These are phyloP conservation scores for Sherardia arvensis DNA, from an alignment of 257 asterid species.

Conservation along the genomic window DNA sequence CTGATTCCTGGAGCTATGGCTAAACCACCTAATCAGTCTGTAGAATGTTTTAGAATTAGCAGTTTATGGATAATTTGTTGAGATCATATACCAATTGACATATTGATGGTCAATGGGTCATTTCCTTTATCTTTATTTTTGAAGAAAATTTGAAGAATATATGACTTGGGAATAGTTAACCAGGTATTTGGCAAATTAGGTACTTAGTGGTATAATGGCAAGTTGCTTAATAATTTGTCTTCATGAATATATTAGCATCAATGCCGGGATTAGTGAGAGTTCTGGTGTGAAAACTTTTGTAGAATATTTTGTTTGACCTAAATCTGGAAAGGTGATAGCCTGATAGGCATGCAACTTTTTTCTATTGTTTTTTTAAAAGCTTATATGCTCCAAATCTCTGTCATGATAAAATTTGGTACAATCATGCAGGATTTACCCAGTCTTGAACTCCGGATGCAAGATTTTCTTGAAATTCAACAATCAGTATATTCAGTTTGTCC, in stretches of 20 bases:
- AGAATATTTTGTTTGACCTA: not conserved
- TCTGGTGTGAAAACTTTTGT: not conserved
- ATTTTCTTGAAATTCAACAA: slow-evolving; percentile 41
- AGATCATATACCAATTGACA: not conserved
- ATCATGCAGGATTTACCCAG: slow-evolving; percentile 48
- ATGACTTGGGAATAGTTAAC: not conserved
- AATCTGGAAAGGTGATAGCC: slow-evolving; percentile 3
- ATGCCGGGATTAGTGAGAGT: not conserved
- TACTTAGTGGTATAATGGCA: not conserved
- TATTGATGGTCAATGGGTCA: not conserved
- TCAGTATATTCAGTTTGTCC: slow-evolving; percentile 53
- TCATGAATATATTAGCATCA: not conserved
- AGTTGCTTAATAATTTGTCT: not conserved
- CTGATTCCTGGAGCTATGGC: slow-evolving; percentile 1
- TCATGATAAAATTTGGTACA: not conserved
- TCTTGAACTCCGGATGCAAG: slow-evolving; percentile 34
- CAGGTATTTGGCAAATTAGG: not conserved
- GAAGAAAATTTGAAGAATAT: not conserved
- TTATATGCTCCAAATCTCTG: not conserved
- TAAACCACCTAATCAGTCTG: not conserved
- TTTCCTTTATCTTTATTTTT: not conserved
- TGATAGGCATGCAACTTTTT: not conserved
- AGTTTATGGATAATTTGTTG: not conserved
- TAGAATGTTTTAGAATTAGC: not conserved
- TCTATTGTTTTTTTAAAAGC: not conserved